A percentile compares a stretch with the other conserved stretches of the same genome.
These are phyloP conservation scores for Pythium oligandrum DNA, from an alignment of 352 stramenopile genomes.

Conservation along the genomic window DNA sequence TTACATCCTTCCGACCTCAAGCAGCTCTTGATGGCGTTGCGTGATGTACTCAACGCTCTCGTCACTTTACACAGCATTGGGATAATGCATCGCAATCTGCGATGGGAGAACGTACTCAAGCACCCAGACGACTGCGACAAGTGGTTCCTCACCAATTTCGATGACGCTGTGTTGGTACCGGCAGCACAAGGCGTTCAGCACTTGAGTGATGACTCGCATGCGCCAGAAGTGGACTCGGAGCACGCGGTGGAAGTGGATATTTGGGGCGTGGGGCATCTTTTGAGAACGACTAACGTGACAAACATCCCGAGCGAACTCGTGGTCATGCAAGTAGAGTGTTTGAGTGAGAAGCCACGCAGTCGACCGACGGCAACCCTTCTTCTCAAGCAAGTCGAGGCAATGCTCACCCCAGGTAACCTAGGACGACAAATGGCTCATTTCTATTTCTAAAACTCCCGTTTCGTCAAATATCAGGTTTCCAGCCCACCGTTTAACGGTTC, in stretches of 20 bases:
- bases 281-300: constrained; percentile 4
- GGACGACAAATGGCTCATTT: too few species aligned
- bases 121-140: constrained; percentile 18
- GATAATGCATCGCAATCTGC: constrained; percentile 15
- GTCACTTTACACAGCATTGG: constrained; percentile 6
- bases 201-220: constrained; percentile 11
- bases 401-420: too few species aligned
- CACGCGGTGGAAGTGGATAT: constrained; percentile 19
- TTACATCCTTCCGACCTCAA: constrained; percentile 5
- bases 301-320: constrained; percentile 4
- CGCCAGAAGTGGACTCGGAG: constrained; percentile 11
- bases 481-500: too few species aligned
- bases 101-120: constrained; percentile 24
- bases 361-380: constrained; percentile 4
- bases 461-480: too few species aligned
- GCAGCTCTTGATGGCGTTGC: constrained; percentile 14
- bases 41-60: constrained; percentile 13
- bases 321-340: constrained; percentile 5
- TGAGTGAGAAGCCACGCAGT: constrained; percentile 5
- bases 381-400: constrained; percentile 4
- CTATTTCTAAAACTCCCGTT: too few species aligned
- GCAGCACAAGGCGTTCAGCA: constrained; percentile 8
- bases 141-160: constrained; percentile 24
- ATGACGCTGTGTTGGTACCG: constrained; percentile 11
- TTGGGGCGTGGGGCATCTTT: constrained; percentile 11